Evolutionary conservation across 1,284 basidiomycete genomes (phyloP).

Genomic region (Schizophyllum amplum): DNA sequence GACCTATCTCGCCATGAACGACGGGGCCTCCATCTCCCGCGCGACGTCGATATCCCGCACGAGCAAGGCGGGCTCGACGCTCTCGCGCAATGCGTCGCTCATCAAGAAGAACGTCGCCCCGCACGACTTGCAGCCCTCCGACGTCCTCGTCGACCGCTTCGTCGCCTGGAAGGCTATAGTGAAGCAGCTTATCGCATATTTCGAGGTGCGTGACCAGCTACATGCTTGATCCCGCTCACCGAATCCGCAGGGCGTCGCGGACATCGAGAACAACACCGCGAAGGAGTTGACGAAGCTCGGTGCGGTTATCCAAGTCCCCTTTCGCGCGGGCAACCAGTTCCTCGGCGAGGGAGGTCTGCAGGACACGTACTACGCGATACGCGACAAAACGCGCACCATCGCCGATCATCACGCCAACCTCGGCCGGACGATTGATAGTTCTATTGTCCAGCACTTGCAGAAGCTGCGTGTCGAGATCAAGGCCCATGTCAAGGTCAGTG

Average conservation of each 20-base stretch:
- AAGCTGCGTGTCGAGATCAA: conserved; percentile 94
- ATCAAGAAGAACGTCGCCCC: conserved; percentile 88
- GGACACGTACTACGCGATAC: conserved; percentile 91
- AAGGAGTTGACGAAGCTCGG: conserved; percentile 92
- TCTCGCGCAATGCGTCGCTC: conserved; percentile 73
- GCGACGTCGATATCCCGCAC: conserved; percentile 65
- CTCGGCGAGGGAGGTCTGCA: conserved; percentile 88
- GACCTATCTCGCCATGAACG: conserved; percentile 18
- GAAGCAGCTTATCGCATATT: conserved; percentile 87
- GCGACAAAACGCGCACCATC: conserved; percentile 90
- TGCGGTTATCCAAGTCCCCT: conserved; percentile 97
- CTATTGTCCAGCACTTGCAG: conserved; percentile 96
- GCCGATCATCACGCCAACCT: conserved; percentile 97
- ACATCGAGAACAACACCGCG: conserved; percentile 93
- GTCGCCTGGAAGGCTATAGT: conserved; percentile 93
- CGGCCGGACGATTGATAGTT: conserved; percentile 93
- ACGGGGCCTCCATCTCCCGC: conserved; percentile 42
- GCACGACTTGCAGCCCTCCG: conserved; percentile 88
- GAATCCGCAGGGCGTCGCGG: conserved; percentile 74
- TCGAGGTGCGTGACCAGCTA: conserved; percentile 39
- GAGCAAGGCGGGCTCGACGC: conserved; percentile 53
- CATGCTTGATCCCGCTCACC: background rate
- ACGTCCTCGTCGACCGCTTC: conserved; percentile 95
- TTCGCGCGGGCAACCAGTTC: conserved; percentile 92
- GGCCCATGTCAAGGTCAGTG: conserved; percentile 87